phyloP scores from a whole-genome alignment of 805 yeast species.

The Pichia phayaonensis region DNA sequence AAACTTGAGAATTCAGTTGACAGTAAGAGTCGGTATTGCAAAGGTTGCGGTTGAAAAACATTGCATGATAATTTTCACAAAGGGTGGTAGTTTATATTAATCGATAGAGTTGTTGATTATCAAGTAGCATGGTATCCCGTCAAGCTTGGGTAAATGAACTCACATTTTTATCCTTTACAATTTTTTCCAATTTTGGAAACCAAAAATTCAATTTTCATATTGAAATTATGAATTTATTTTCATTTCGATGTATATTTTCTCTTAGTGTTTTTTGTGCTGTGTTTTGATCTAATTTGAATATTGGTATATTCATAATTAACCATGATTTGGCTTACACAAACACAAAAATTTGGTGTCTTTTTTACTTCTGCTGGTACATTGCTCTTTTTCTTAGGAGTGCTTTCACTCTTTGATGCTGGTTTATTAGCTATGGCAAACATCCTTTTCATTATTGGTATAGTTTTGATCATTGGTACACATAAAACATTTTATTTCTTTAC shows the following conservation, averaged over 20 bases:
- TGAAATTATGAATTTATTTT: background rate
- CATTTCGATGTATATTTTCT: background rate
- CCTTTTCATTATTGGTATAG: conserved; percentile 71
- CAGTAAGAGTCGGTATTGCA: background rate
- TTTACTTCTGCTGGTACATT: conserved; percentile 80
- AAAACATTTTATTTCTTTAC: conserved; percentile 78
- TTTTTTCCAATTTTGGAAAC: background rate
- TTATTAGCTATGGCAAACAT: conserved; percentile 85
- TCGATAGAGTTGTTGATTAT: too few relatives aligned
- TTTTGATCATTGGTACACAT: conserved; percentile 80
- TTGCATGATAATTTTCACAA: too few relatives aligned
- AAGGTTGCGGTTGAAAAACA: background rate
- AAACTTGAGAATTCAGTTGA: background rate
- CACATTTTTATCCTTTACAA: background rate
- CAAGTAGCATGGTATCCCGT: too few relatives aligned
- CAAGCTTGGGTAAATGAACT: too few relatives aligned
- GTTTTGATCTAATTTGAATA: too few relatives aligned
- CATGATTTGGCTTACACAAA: conserved; percentile 69
- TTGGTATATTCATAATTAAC: background rate
- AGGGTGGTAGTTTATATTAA: too few relatives aligned
- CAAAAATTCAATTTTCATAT: background rate
- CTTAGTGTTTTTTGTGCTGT: background rate
- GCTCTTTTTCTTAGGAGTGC: conserved; percentile 72
- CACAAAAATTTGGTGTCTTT: conserved; percentile 84
- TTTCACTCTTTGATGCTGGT: conserved; percentile 84